phyloP scores from a whole-genome alignment of 306 rosid species.

The Medicago arabica region DNA sequence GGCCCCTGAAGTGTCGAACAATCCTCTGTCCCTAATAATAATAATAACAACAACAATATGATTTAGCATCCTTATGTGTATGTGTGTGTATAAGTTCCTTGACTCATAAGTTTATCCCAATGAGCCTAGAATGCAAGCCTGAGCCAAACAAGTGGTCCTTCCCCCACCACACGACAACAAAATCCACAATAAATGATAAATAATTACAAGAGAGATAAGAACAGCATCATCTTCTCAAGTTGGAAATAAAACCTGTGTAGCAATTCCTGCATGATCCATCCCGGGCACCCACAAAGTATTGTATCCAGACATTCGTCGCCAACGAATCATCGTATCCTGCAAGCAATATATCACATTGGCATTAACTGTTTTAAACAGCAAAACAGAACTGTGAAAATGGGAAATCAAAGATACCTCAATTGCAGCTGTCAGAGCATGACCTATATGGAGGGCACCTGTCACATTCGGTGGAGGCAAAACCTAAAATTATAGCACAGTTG shows the following conservation, averaged over 20 bases:
- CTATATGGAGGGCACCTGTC: constrained; percentile 97
- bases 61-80: neutral
- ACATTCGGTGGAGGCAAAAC: constrained; percentile 96
- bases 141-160: neutral
- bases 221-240: constrained; percentile 16
- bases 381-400: constrained; percentile 32
- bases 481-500: constrained; percentile 49
- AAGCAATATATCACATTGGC: constrained; percentile 38
- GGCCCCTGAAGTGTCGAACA: too few species aligned
- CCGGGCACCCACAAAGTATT: constrained; percentile 98
- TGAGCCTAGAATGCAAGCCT: neutral
- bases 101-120: too few species aligned
- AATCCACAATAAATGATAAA: constrained; percentile 24
- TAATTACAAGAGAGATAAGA: constrained; percentile 14
- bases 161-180: constrained; percentile 3
- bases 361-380: constrained; percentile 15
- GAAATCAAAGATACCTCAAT: constrained; percentile 63
- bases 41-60: neutral
- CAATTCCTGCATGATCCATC: constrained; percentile 97
- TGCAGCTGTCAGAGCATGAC: constrained; percentile 96
- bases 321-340: constrained; percentile 94
- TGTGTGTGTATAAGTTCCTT: too few species aligned
- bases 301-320: constrained; percentile 95
- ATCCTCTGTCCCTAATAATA: too few species aligned
- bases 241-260: constrained; percentile 79